These are phyloP conservation scores for Guadua angustifolia DNA, from an alignment of 176 grass and related monocot species.

Conservation along the genomic window DNA sequence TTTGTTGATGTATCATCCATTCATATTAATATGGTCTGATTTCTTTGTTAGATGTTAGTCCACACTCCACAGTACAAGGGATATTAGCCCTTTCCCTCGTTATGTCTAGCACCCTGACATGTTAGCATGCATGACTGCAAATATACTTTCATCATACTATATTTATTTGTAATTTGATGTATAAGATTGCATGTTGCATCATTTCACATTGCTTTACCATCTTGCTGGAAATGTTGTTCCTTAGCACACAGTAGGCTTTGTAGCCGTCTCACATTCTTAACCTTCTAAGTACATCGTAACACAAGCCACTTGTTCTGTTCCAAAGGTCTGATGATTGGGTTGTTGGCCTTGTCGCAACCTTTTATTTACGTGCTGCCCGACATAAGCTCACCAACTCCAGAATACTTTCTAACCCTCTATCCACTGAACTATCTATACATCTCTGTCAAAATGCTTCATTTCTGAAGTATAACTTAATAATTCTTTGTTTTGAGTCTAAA, in stretches of 20 bases:
- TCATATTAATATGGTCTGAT: constrained; percentile 5
- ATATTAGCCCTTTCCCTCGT: not conserved
- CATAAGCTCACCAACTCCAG: not conserved
- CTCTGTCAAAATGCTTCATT: not conserved
- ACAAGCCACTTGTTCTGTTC: not conserved
- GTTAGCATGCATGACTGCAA: not conserved
- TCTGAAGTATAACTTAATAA: not conserved
- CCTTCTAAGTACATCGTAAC: not conserved
- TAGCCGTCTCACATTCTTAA: not conserved
- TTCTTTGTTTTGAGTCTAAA: not conserved
- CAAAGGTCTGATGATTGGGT: not conserved
- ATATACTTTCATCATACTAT: not conserved
- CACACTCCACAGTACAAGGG: not conserved
- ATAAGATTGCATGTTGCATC: not conserved
- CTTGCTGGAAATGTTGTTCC: constrained; percentile 27
- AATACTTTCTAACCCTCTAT: not conserved
- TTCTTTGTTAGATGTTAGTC: constrained; percentile 2
- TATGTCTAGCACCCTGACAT: not conserved
- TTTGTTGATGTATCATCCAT: constrained; percentile 19
- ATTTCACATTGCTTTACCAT: not conserved
- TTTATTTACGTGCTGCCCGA: not conserved
- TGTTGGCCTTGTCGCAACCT: constrained; percentile 1
- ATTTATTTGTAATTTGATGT: not conserved
- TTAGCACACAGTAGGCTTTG: not conserved
- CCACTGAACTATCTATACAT: not conserved